Evolutionary conservation across 2,329 filamentous ascomycete species (phyloP), one percentile per base, ranked within the genome.

Genomic region (Fusarium sublunatum): DNA sequence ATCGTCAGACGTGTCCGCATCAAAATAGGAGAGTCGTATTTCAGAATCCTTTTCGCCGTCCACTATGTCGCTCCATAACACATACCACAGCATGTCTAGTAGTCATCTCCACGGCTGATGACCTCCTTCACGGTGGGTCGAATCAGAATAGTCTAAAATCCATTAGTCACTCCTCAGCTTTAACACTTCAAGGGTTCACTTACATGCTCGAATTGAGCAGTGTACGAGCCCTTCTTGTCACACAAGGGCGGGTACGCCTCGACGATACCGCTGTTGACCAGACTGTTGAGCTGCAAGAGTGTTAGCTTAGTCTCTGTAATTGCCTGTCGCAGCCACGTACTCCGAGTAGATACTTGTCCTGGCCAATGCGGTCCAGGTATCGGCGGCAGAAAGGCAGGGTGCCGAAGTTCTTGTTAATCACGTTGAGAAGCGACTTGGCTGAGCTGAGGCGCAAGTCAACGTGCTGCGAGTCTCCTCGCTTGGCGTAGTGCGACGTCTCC

Each of bases 401-500:
- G 66, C 92, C 92, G 76, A 97, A 98, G 79, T 97, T 97, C 84
- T 96, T 96, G 79, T 92, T 95, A 77, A 98, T 97, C 29, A 92
- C 89, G 71, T 86, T 95, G 68, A 97, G 82, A 53, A 98, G 82
- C 53, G 88, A 90, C 81, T 93, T 95, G 57, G 93, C 93, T 41
- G 92, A 96, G 39, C 89, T 87, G 45, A 96, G 81, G 46, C 91
- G 86, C 58, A 97, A 81, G 56, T 91, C 86, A 7, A 91, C 88
- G 73, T 92, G 91, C 45, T 89, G 86, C 5, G 88, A 89, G 75
- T 96, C 90, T 31, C 81, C 77, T 61, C 85, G 82, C 75, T 90
- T 88, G 41, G 92, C 93, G 71, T 97, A 98, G 77, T 97, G 93
- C 39, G 92, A 97, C 15, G 88, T 87, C 82, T 96, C 93, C 78